Percentiles rank a stretch among this genome's conserved stretches.
Conservation (phyloP, 805 yeast species). For the Candida vaughaniae region DNA sequence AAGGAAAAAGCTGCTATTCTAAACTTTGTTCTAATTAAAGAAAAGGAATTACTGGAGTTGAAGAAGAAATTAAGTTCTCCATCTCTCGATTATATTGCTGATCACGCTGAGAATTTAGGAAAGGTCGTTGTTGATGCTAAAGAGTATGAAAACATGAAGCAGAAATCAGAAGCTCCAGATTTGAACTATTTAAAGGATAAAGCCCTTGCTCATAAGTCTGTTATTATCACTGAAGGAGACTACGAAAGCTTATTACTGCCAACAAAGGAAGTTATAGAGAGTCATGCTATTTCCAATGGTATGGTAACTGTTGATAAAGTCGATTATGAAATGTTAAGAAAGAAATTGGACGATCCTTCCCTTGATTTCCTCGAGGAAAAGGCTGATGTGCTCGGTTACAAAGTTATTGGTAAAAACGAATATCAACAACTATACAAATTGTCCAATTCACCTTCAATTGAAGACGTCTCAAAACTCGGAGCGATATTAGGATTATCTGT, state of each 20-base stretch:
- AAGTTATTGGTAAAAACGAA: slow-evolving; percentile 11
- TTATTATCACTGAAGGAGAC: slow-evolving; percentile 15
- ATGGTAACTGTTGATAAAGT: slow-evolving; percentile 4
- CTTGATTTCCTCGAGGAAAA: slow-evolving; percentile 23
- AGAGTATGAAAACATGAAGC: slow-evolving; percentile 3
- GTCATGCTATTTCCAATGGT: slow-evolving; percentile 14
- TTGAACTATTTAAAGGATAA: slow-evolving; percentile 18
- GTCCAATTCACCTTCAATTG: slow-evolving; percentile 14
- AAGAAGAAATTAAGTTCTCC: slow-evolving; percentile 13
- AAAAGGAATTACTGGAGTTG: not conserved
- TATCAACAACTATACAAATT: slow-evolving; percentile 2
- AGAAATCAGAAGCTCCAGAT: slow-evolving; percentile 7
- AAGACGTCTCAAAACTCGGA: slow-evolving; percentile 6
- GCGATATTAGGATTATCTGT: slow-evolving; percentile 8
- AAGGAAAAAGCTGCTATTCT: slow-evolving; percentile 19
- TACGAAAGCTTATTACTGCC: slow-evolving; percentile 12
- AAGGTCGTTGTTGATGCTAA: slow-evolving; percentile 9
- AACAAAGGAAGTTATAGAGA: slow-evolving; percentile 16
- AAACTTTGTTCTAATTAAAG: slow-evolving; percentile 10
- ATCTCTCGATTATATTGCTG: slow-evolving; percentile 14
- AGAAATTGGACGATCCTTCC: slow-evolving; percentile 18
- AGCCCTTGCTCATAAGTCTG: slow-evolving; percentile 13
- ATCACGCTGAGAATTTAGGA: slow-evolving; percentile 11
- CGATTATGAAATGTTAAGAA: slow-evolving; percentile 6
- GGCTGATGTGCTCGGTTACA: slow-evolving; percentile 15